A percentile compares a stretch with the other conserved stretches of the same genome.
These are phyloP conservation scores for Leishmania braziliensis DNA, from an alignment of 208 protist genomes.

Conservation along the genomic window DNA sequence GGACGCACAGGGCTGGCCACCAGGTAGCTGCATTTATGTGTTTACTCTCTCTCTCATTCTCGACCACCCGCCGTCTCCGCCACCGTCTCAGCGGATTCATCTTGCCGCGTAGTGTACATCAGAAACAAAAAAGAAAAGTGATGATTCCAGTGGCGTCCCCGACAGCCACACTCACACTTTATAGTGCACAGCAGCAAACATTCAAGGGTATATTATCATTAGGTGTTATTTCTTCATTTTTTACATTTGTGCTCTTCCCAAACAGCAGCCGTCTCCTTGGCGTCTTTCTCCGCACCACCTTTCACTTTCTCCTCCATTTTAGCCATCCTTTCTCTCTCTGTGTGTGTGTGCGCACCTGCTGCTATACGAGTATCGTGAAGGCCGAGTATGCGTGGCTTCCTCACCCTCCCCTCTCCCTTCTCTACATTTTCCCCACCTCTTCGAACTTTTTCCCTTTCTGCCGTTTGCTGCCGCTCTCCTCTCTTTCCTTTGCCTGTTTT, in stretches of 20 bases:
- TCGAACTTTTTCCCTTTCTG: not conserved
- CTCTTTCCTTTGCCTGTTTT: not conserved
- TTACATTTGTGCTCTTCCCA: not conserved
- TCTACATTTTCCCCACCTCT: not conserved
- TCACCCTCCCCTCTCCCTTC: not conserved
- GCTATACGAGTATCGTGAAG: not conserved
- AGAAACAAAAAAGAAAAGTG: not conserved
- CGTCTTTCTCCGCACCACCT: not conserved
- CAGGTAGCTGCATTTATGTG: not conserved
- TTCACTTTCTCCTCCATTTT: not conserved
- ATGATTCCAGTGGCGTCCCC: not conserved
- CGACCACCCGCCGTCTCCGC: not conserved
- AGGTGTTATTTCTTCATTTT: not conserved
- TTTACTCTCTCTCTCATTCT: not conserved
- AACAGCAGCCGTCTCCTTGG: not conserved
- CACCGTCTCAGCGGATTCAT: not conserved
- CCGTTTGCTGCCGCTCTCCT: not conserved
- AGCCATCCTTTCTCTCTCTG: not conserved
- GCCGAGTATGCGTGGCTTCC: not conserved
- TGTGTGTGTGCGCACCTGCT: not conserved
- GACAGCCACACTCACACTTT: not conserved
- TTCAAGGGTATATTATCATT: not conserved
- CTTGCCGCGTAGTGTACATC: not conserved
- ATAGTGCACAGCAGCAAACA: not conserved
- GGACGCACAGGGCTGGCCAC: not conserved